These are phyloP conservation scores for Fagopyrum homotropicum DNA, from an alignment of 148 eudicot genomes.

Conservation along the genomic window DNA sequence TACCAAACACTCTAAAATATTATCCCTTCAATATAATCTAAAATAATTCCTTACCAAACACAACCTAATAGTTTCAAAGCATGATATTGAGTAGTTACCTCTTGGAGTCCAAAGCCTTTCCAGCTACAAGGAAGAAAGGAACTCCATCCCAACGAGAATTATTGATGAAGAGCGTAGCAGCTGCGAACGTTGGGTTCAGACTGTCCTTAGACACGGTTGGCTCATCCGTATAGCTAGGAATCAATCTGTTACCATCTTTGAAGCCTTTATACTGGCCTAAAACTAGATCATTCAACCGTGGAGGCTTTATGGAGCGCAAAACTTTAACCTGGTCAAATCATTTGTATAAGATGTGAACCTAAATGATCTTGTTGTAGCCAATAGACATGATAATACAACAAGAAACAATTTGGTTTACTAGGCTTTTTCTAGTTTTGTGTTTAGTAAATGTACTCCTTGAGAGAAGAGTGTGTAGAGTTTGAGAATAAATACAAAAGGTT, in stretches of 20 bases:
- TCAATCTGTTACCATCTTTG: slow-evolving; percentile 1
- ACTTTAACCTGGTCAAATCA: slow-evolving; percentile 30
- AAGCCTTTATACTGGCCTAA: slow-evolving; percentile 32
- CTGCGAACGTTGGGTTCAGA: slow-evolving; percentile 30
- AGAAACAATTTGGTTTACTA: too few relatives aligned
- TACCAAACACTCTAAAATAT: too few relatives aligned
- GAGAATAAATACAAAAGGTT: too few relatives aligned
- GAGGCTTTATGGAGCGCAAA: slow-evolving; percentile 30
- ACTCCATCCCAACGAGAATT: slow-evolving; percentile 41
- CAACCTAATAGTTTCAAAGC: too few relatives aligned
- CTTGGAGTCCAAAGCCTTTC: slow-evolving; percentile 15
- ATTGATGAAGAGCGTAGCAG: slow-evolving; percentile 30
- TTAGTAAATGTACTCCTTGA: too few relatives aligned
- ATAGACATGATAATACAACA: not conserved
- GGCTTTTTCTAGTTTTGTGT: too few relatives aligned
- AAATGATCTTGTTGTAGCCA: not conserved
- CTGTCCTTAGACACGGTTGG: slow-evolving; percentile 16
- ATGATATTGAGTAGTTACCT: not conserved
- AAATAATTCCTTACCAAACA: too few relatives aligned
- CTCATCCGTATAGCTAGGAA: slow-evolving; percentile 19
- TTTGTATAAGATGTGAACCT: not conserved
- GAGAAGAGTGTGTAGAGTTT: too few relatives aligned
- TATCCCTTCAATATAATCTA: too few relatives aligned
- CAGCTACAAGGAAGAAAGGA: slow-evolving; percentile 32
- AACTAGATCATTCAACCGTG: slow-evolving; percentile 21